phyloP scores from a whole-genome alignment of 257 asterid species.

The Solanum virginianum region DNA sequence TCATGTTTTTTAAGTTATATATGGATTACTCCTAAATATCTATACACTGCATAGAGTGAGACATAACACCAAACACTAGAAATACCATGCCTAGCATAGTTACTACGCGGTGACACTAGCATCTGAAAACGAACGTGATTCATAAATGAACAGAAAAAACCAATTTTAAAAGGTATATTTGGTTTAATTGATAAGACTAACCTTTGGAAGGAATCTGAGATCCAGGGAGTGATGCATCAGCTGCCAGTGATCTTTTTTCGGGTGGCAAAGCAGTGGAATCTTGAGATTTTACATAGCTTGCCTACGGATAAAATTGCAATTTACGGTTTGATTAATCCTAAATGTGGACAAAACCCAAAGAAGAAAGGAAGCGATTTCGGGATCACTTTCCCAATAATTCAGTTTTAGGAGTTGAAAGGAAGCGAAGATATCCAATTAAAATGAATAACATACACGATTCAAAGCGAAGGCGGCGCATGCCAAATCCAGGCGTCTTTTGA shows the following conservation, averaged over 20 bases:
- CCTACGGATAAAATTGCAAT: slow-evolving; percentile 20
- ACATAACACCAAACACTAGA: neutral
- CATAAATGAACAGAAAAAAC: neutral
- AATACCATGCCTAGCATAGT: neutral
- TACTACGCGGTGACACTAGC: neutral
- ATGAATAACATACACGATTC: slow-evolving; percentile 34
- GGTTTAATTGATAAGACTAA: neutral
- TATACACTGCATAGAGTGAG: neutral
- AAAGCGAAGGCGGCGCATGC: slow-evolving; percentile 96
- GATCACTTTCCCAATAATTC: neutral
- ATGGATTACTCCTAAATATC: neutral
- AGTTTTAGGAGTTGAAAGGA: neutral
- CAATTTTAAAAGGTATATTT: neutral
- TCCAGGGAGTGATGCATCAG: slow-evolving; percentile 23
- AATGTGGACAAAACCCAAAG: neutral
- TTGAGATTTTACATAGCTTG: slow-evolving; percentile 27
- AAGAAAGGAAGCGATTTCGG: no score
- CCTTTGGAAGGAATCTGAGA: slow-evolving; percentile 29
- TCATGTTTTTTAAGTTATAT: neutral
- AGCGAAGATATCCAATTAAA: neutral
- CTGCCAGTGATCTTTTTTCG: slow-evolving; percentile 31
- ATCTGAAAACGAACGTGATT: neutral
- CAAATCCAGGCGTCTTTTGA: slow-evolving; percentile 68
- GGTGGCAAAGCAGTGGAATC: slow-evolving; percentile 24
- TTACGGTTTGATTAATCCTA: neutral